A percentile compares a stretch with the other conserved stretches of the same genome.
phyloP scores from a whole-genome alignment of 2,329 filamentous ascomycete species.

The Scytalidium lignicola region DNA sequence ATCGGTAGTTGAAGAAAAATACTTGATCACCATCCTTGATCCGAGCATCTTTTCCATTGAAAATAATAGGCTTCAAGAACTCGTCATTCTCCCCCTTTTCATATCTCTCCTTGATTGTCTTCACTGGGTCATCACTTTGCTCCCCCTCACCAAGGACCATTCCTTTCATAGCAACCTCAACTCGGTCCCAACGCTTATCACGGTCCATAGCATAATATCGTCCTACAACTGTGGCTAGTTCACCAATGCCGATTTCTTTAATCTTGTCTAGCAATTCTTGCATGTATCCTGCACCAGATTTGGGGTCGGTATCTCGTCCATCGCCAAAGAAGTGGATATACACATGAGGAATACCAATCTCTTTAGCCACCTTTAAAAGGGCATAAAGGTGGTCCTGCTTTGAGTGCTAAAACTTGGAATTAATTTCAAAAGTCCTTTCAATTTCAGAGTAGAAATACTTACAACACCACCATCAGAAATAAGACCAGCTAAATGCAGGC shows the following conservation, averaged over 20 bases:
- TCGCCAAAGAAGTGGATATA: slow-evolving; percentile 99
- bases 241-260: slow-evolving; percentile 78
- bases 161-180: slow-evolving; percentile 82
- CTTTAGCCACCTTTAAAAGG: slow-evolving; percentile 85
- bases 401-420: slow-evolving; percentile 57
- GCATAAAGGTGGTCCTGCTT: slow-evolving; percentile 92
- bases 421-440: slow-evolving; percentile 7
- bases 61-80: slow-evolving; percentile 96
- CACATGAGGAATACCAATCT: slow-evolving; percentile 79
- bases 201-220: slow-evolving; percentile 99
- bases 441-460: slow-evolving; percentile 26
- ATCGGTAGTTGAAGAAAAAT: slow-evolving; percentile 99
- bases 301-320: slow-evolving; percentile 95
- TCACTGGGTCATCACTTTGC: slow-evolving; percentile 75
- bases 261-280: slow-evolving; percentile 74
- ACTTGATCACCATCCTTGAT: slow-evolving; percentile 90
- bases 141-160: slow-evolving; percentile 84
- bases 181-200: slow-evolving; percentile 97
- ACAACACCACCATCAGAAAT: slow-evolving; percentile 92
- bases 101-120: slow-evolving; percentile 84
- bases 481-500: slow-evolving; percentile 86
- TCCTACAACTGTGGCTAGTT: slow-evolving; percentile 89
- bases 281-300: slow-evolving; percentile 85
- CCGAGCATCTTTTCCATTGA: slow-evolving; percentile 79
- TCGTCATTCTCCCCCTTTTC: slow-evolving; percentile 87